Percentiles rank a stretch among this genome's conserved stretches.
Conservation (phyloP, 148 eudicot species). For the Camellia japonica region DNA sequence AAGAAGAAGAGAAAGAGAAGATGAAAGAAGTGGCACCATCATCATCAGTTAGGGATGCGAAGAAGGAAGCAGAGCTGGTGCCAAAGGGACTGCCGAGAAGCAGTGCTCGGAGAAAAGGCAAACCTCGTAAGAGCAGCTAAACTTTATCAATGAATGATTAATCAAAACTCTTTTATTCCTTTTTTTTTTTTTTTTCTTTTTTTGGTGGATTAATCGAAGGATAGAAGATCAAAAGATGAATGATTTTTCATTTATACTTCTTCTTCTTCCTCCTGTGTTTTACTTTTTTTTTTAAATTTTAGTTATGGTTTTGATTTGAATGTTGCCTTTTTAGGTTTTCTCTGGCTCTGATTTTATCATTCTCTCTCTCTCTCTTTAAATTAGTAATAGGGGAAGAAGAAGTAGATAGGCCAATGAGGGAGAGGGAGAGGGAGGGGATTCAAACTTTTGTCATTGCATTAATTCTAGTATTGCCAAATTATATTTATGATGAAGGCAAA, state of each 20-base stretch:
- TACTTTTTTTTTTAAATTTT: background rate
- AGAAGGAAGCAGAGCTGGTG: background rate
- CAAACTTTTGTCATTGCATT: background rate
- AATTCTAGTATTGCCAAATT: background rate
- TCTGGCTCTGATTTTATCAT: background rate
- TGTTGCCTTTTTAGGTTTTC: background rate
- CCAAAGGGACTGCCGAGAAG: slow-evolving; percentile 24
- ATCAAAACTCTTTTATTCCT: background rate
- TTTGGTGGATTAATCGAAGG: background rate
- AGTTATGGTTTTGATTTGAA: background rate
- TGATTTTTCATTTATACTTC: background rate
- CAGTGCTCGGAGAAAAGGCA: slow-evolving; percentile 33
- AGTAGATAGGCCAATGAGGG: background rate
- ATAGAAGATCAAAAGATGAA: background rate
- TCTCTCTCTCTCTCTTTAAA: background rate
- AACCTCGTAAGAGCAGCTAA: slow-evolving; percentile 35
- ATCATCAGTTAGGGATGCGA: background rate
- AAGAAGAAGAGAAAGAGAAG: slow-evolving; percentile 2
- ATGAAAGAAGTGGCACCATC: background rate
- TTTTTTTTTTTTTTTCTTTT: background rate
- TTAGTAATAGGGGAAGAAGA: background rate
- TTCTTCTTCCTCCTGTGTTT: background rate
- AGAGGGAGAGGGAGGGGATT: background rate
- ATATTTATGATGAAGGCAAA: background rate
- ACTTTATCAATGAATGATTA: background rate